Evolutionary conservation across 495 filamentous ascomycete genomes (phyloP).

Genomic region (Thermothielavioides terrestris): DNA sequence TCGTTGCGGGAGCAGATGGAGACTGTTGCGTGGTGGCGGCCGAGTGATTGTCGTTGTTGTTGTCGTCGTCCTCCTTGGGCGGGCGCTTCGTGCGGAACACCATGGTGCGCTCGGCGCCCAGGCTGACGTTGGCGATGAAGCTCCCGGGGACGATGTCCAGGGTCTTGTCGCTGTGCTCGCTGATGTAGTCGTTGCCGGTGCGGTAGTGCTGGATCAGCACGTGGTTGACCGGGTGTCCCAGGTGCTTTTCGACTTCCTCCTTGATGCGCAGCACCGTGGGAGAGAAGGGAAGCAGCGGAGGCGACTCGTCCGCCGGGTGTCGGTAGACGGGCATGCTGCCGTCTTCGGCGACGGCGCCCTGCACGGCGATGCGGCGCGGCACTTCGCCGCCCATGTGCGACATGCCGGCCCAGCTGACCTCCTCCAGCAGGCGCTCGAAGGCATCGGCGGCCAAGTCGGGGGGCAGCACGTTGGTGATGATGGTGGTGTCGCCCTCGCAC

Average conservation of each 20-base stretch:
- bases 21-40: conserved; percentile 11
- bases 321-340: conserved; percentile 85
- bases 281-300: conserved; percentile 68
- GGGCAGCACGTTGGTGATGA: conserved; percentile 61
- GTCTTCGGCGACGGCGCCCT: conserved; percentile 62
- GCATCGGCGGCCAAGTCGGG: conserved; percentile 42
- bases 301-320: conserved; percentile 86
- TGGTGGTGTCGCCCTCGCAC: conserved; percentile 71
- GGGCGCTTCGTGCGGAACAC: conserved; percentile 72
- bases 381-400: conserved; percentile 86
- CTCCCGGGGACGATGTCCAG: conserved; percentile 76
- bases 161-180: conserved; percentile 95
- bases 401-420: conserved; percentile 89
- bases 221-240: conserved; percentile 84
- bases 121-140: conserved; percentile 82
- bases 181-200: conserved; percentile 84
- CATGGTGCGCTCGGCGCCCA: conserved; percentile 90
- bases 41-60: no score
- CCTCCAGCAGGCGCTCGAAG: conserved; percentile 62
- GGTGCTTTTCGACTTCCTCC: conserved; percentile 51
- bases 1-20: background rate
- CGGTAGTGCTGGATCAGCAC: conserved; percentile 91
- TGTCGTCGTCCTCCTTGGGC: conserved; percentile 25
- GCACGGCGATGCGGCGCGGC: conserved; percentile 85
- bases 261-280: conserved; percentile 61